Evolutionary conservation across 352 stramenopile genomes (phyloP).

Genomic region (Globisporangium sylvaticum): DNA sequence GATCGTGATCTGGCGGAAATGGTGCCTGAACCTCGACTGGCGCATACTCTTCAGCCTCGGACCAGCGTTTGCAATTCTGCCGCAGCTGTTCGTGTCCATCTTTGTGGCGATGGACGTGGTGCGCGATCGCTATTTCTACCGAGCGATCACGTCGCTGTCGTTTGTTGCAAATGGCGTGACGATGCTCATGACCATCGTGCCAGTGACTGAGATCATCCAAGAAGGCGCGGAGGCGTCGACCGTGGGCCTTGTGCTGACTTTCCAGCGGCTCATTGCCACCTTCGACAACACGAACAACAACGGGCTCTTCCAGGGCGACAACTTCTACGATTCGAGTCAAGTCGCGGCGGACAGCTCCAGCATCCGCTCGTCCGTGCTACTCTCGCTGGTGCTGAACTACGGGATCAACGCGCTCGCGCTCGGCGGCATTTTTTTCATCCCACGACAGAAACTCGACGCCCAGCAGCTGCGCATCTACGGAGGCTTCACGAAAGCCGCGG

Average conservation of each 20-base stretch:
- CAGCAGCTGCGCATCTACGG: conserved; percentile 62
- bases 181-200: conserved; percentile 29
- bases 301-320: conserved; percentile 34
- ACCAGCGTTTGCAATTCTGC: conserved; percentile 26
- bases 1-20: conserved; percentile 30
- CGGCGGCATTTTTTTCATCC: conserved; percentile 34
- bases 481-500: conserved; percentile 48
- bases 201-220: conserved; percentile 55
- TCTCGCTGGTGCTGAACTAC: conserved; percentile 36
- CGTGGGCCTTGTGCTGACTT: conserved; percentile 46
- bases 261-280: conserved; percentile 46
- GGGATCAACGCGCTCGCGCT: conserved; percentile 37
- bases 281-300: conserved; percentile 36
- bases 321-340: conserved; percentile 26
- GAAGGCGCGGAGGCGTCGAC: conserved; percentile 46
- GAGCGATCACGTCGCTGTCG: conserved; percentile 21
- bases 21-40: conserved; percentile 43
- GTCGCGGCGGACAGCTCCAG: conserved; percentile 25
- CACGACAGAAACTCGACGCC: conserved; percentile 52
- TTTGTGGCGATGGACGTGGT: conserved; percentile 27
- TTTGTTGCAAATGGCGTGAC: conserved; percentile 18
- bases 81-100: conserved; percentile 21
- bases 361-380: conserved; percentile 28
- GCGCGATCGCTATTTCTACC: conserved; percentile 30
- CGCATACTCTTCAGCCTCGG: conserved; percentile 27